Evolutionary conservation across 352 stramenopile genomes (phyloP), one percentile per base, ranked within the genome.

Genomic region (Phytophthora pini): DNA sequence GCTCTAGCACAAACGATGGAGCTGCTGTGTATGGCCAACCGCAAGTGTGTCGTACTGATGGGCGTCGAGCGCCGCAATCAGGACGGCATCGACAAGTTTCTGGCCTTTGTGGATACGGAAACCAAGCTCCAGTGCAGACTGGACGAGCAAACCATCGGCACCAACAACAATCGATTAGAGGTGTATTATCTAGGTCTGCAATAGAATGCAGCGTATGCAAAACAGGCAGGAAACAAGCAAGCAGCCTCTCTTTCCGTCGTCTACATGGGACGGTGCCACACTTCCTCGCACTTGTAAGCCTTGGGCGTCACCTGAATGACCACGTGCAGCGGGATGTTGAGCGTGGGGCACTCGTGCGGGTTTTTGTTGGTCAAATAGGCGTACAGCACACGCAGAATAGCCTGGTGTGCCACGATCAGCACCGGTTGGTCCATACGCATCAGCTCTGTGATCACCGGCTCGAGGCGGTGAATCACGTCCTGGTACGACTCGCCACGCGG

Each of bases 381-480:
- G 76, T 98, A 98, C 27, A 99, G 66, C 53, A 98, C 95, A 22
- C 96, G 88, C 44, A 98, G 76, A 65, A 98, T 98, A 12, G 95
- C 96, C 77, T 99, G 95, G 74, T 99, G 96, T 40, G 89, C 94
- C 5, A 99, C 87, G 67, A 99, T 98, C 39, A 97, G 70, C 60
- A 97, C 84, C 0, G 89, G 89, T 52, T 98, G 92, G 46, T 97
- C 85, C 49, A 96, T 97, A 13, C 96, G 86, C 90, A 99, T 98
- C 74, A 99, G 91, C 80, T 99, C 97, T 51, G 97, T 97, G 68
- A 98, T 98, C 38, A 99, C 89, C 4, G 96, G 94, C 82, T 99
- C 96, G 31, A 99, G 84, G 32, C 97, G 88, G 61, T 99, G 89
- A 54, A 98, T 99, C 55, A 99, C 91, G 69, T 99, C 97, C 76